phyloP scores from a whole-genome alignment of 169 alveolate genomes.

The Plasmodium gallinaceum region DNA sequence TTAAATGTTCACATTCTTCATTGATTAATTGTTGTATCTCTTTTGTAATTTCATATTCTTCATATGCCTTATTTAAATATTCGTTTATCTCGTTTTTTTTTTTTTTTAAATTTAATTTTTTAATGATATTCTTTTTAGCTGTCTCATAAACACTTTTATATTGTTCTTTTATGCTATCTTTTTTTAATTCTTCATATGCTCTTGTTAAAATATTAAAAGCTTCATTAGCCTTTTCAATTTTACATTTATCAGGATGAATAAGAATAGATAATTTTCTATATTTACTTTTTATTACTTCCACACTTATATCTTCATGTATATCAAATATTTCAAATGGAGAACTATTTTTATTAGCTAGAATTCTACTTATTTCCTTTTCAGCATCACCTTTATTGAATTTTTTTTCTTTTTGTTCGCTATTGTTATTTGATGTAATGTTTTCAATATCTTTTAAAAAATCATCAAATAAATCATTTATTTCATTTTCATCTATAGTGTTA shows the following conservation, averaged over 20 bases:
- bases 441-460: constrained; percentile 69
- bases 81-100: constrained; percentile 76
- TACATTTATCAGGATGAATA: constrained; percentile 95
- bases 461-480: constrained; percentile 46
- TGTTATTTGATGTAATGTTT: constrained; percentile 33
- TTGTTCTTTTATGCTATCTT: constrained; percentile 85
- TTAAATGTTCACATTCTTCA: constrained; percentile 86
- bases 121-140: constrained; percentile 85
- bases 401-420: constrained; percentile 8
- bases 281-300: constrained; percentile 79
- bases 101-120: constrained; percentile 80
- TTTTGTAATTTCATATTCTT: constrained; percentile 73
- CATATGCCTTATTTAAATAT: constrained; percentile 68
- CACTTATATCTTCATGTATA: constrained; percentile 37
- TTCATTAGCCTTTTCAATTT: constrained; percentile 90
- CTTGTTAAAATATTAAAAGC: constrained; percentile 90
- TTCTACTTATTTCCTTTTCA: constrained; percentile 49
- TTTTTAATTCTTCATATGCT: constrained; percentile 88
- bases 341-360: constrained; percentile 60
- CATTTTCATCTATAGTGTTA: constrained; percentile 18
- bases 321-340: constrained; percentile 74
- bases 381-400: constrained; percentile 61
- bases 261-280: constrained; percentile 85
- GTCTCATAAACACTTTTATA: constrained; percentile 87
- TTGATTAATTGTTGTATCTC: constrained; percentile 84